Percentiles rank a stretch among this genome's conserved stretches.
Conservation (phyloP, 1,284 basidiomycete genomes). For the Pholiota adiposa region DNA sequence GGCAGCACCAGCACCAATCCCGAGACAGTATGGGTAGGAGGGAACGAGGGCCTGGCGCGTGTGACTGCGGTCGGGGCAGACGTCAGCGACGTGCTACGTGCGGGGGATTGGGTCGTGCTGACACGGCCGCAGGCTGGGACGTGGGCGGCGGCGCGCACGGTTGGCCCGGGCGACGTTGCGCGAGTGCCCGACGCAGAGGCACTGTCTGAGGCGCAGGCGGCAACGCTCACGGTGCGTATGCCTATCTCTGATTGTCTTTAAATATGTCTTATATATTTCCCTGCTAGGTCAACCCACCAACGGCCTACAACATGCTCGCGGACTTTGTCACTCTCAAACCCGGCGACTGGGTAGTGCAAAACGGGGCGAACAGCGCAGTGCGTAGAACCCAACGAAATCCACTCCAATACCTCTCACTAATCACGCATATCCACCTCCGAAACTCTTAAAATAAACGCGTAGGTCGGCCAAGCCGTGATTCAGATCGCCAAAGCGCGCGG, state of each 20-base stretch:
- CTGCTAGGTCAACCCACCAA: slow-evolving; percentile 77
- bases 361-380: slow-evolving; percentile 85
- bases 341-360: slow-evolving; percentile 82
- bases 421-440: too few species aligned
- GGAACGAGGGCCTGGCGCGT: slow-evolving; percentile 81
- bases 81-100: slow-evolving; percentile 46
- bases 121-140: slow-evolving; percentile 73
- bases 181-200: slow-evolving; percentile 53
- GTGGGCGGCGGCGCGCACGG: slow-evolving; percentile 70
- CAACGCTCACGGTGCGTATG: slow-evolving; percentile 70
- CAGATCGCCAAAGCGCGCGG: slow-evolving; percentile 75
- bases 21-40: slow-evolving; percentile 59
- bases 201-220: slow-evolving; percentile 66
- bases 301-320: slow-evolving; percentile 80
- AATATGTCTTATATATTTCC: not conserved
- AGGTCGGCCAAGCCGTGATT: slow-evolving; percentile 82
- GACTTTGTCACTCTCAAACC: slow-evolving; percentile 66
- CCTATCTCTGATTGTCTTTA: not conserved
- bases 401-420: too few species aligned
- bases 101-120: slow-evolving; percentile 79
- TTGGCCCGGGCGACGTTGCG: slow-evolving; percentile 60
- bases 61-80: slow-evolving; percentile 64
- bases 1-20: not conserved
- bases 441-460: not conserved
- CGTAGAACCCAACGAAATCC: too few species aligned